Conservation (phyloP, 1,139 yeast genomes). For the Protomyces macrosporus region DNA sequence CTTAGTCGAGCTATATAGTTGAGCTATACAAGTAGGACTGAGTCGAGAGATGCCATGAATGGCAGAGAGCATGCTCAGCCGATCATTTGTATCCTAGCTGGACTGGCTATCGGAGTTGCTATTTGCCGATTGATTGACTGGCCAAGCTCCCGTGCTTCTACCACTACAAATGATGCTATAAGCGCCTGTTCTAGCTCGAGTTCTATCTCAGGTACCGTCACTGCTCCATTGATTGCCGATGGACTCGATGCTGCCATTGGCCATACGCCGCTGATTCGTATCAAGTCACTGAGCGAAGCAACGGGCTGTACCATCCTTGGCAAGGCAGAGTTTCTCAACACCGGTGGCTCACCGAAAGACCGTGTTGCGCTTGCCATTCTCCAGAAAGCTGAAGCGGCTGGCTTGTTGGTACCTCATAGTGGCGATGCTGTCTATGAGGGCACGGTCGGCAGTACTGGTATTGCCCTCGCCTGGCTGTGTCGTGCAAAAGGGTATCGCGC, state of each 20-base stretch:
- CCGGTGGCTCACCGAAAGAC: conserved; percentile 95
- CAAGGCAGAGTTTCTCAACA: conserved; percentile 77
- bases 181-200: too few species aligned
- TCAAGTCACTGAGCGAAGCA: conserved; percentile 62
- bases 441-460: conserved; percentile 65
- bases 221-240: background rate
- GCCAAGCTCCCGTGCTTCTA: too few species aligned
- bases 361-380: conserved; percentile 86
- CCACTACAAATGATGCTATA: too few species aligned
- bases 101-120: background rate
- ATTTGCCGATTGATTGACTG: too few species aligned
- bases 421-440: conserved; percentile 29
- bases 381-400: conserved; percentile 45
- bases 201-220: too few species aligned
- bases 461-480: conserved; percentile 81
- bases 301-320: conserved; percentile 85
- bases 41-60: background rate
- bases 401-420: conserved; percentile 12
- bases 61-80: background rate
- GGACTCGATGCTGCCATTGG: conserved; percentile 71
- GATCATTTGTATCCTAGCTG: background rate
- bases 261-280: conserved; percentile 77
- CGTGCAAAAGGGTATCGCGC: conserved; percentile 83
- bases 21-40: too few species aligned
- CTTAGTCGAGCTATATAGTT: too few species aligned